Evolutionary conservation across 768 basidiomycete genomes (phyloP), one percentile per base, ranked within the genome.

Genomic region (Chalciporus sphaerocephalus): DNA sequence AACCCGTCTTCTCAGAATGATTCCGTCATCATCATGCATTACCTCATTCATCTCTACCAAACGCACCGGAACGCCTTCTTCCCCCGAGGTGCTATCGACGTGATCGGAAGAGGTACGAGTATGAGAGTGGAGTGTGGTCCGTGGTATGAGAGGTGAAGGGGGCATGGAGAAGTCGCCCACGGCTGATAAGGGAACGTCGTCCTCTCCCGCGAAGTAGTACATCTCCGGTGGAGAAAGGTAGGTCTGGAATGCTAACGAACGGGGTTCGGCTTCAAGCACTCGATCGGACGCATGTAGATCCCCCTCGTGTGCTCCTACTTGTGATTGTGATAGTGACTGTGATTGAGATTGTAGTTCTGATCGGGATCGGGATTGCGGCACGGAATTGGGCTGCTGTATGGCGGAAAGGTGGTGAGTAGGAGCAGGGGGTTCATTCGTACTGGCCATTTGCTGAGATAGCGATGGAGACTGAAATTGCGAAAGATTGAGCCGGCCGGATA

Each of bases 151-250:
- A 1, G 87, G 87, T 30, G 86, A 87, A 22, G 83, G 69, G 5
- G 87, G 80, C 52, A 71, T 68, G 22, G 85, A 88, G 56, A 89
- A 83, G 25, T 83, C 74, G 25, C 79, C 85, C 22, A 82, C 86
- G 11, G 86, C 87, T 1, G 85, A 77, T 35, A 88, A 69, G 60
- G 73, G 71, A 36, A 80, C 57, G 49, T 69, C 66, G 40, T 69
- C 72, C 36, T 73, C 79, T 16, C 73, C 74, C 21, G 74, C 74
- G 54, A 79, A 81, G 57, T 73, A 80, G 55, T 72, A 83, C 21
- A 70, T 63, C n/a, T 67, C 67, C 16, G 74, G 72, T 62, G 46
- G 21, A 39, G 43, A 13, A 16, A 17, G 11, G 7, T 32, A n/a
- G n/a, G n/a, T n/a, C n/a, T n/a, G n/a, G n/a, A n/a, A n/a, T n/a